These are phyloP conservation scores for Botrytis hyacinthi DNA, from an alignment of 2,329 filamentous ascomycete genomes.

Conservation along the genomic window DNA sequence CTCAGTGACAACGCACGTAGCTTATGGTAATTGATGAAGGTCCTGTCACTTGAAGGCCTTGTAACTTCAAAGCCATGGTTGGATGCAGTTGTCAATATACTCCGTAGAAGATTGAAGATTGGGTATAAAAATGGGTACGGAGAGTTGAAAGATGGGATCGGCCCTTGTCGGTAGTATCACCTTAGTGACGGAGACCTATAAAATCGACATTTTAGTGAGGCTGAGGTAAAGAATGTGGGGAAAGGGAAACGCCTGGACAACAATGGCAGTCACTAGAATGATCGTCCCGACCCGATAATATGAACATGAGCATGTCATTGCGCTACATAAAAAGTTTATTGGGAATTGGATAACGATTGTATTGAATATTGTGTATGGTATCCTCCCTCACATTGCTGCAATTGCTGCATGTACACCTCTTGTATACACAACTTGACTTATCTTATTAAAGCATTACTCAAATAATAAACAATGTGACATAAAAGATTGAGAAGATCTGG, in stretches of 20 bases:
- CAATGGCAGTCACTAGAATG: background rate
- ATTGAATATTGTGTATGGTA: background rate
- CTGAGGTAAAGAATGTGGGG: slow-evolving; percentile 9
- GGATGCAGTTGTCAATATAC: background rate
- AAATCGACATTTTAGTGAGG: slow-evolving; percentile 7
- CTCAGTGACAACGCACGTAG: background rate
- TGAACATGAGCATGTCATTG: background rate
- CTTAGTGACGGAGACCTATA: background rate
- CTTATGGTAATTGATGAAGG: background rate
- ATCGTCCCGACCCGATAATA: background rate
- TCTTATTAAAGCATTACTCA: slow-evolving; percentile 5
- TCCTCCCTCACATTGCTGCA: background rate
- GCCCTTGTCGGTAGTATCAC: background rate
- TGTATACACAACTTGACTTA: background rate
- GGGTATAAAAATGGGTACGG: background rate
- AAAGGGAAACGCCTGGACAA: slow-evolving; percentile 2
- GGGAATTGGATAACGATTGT: background rate
- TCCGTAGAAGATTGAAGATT: background rate
- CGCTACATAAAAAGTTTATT: background rate
- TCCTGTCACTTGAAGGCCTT: too few relatives aligned
- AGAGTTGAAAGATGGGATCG: background rate
- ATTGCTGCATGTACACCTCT: background rate
- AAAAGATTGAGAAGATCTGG: slow-evolving; percentile 11
- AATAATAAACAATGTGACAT: slow-evolving; percentile 16
- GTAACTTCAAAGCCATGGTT: background rate